These are phyloP conservation scores for Hemileccinum rubropunctum DNA, from an alignment of 768 basidiomycete genomes.

Conservation along the genomic window DNA sequence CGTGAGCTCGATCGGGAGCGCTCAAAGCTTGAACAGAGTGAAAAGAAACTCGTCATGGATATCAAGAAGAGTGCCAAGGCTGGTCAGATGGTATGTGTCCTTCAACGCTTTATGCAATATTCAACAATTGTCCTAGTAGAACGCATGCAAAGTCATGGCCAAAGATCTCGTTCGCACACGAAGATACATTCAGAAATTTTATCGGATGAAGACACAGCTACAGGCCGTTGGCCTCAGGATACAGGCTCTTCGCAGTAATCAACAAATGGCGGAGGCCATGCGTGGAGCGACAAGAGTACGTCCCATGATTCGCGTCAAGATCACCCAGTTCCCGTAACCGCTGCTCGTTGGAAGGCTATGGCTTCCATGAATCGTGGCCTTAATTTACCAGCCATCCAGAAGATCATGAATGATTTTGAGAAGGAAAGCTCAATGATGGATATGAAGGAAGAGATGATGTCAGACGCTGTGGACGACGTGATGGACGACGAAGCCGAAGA, in stretches of 20 bases:
- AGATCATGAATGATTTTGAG: constrained; percentile 98
- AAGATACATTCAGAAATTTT: constrained; percentile 95
- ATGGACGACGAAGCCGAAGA: constrained; percentile 93
- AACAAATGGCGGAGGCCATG: constrained; percentile 99
- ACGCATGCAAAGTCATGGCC: constrained; percentile 99
- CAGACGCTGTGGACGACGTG: constrained; percentile 94
- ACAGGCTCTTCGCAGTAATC: constrained; percentile 94
- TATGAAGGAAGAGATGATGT: constrained; percentile 99
- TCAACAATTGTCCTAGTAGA: constrained; percentile 48
- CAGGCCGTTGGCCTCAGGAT: constrained; percentile 95
- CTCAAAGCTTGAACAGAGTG: constrained; percentile 88
- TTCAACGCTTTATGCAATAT: constrained; percentile 2
- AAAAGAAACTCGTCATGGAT: constrained; percentile 94
- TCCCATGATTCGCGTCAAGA: constrained; percentile 11
- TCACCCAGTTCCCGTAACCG: constrained; percentile 1
- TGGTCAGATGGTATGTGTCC: constrained; percentile 78
- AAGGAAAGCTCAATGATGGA: constrained; percentile 98
- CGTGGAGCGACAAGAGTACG: constrained; percentile 92
- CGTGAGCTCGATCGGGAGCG: constrained; percentile 97
- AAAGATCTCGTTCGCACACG: constrained; percentile 97
- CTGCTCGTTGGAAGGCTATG: constrained; percentile 71
- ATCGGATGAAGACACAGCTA: constrained; percentile 97
- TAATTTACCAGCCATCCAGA: constrained; percentile 91
- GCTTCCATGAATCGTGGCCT: constrained; percentile 95
- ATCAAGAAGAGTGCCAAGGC: constrained; percentile 96